Evolutionary conservation across 805 yeast genomes (phyloP).

Genomic region (Blastobotrys muscicola): DNA sequence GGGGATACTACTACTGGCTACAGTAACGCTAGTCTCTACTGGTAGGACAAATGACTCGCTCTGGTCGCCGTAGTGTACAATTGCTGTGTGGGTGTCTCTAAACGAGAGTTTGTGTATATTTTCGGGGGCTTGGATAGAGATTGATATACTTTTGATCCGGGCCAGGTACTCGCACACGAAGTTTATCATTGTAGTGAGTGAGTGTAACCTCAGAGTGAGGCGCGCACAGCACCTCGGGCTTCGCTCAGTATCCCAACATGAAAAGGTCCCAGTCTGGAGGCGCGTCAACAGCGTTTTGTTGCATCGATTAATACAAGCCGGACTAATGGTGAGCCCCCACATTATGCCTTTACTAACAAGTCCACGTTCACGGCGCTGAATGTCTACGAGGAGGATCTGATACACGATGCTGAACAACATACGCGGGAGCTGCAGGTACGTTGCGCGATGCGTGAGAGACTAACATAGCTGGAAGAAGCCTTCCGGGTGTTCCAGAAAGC

Average conservation of each 20-base stretch:
- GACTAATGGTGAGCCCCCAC: not conserved
- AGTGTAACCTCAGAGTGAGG: too few relatives aligned
- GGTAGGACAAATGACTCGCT: not conserved
- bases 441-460: not conserved
- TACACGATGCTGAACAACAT: constrained; percentile 72
- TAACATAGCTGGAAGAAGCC: constrained; percentile 57
- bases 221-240: too few relatives aligned
- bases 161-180: constrained; percentile 21
- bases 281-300: not conserved
- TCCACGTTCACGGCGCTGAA: constrained; percentile 76
- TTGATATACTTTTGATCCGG: constrained; percentile 13
- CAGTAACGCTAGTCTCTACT: constrained; percentile 5
- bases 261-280: not conserved
- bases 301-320: too few relatives aligned
- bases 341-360: constrained; percentile 22
- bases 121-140: constrained; percentile 12
- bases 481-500: constrained; percentile 68
- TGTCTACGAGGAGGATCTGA: constrained; percentile 58
- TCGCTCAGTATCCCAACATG: not conserved
- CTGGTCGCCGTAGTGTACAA: constrained; percentile 4
- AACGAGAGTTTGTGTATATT: constrained; percentile 9
- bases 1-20: constrained; percentile 2
- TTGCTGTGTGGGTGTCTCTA: constrained; percentile 6
- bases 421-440: constrained; percentile 75
- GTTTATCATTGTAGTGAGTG: constrained; percentile 10